phyloP scores from a whole-genome alignment of 1,284 basidiomycete species.

The Malassezia obtusa region DNA sequence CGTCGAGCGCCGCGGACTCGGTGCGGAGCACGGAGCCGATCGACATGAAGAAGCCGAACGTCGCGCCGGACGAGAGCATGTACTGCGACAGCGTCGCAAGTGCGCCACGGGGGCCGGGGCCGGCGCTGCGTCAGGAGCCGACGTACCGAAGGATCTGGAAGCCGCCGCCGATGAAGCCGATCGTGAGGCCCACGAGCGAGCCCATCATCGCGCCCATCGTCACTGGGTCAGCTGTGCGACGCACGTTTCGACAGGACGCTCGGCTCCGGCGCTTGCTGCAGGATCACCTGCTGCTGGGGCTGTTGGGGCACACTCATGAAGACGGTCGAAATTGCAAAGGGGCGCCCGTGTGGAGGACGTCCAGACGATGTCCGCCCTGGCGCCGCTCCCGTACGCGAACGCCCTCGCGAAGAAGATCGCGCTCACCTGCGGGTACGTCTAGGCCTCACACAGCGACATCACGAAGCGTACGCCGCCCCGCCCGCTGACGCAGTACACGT shows the following conservation, averaged over 20 bases:
- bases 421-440: constrained; percentile 7
- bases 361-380: not conserved
- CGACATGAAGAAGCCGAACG: constrained; percentile 45
- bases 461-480: constrained; percentile 6
- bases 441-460: constrained; percentile 11
- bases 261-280: constrained; percentile 13
- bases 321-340: not conserved
- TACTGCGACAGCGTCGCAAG: constrained; percentile 38
- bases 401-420: constrained; percentile 13
- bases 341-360: too few species aligned
- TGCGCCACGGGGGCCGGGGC: constrained; percentile 35
- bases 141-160: constrained; percentile 40
- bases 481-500: constrained; percentile 18
- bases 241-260: constrained; percentile 13
- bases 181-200: constrained; percentile 38
- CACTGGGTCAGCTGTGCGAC: constrained; percentile 19
- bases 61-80: constrained; percentile 41
- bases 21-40: constrained; percentile 43
- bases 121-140: constrained; percentile 19
- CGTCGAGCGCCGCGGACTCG: constrained; percentile 16
- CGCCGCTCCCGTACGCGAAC: constrained; percentile 2
- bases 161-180: constrained; percentile 43
- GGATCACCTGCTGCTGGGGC: constrained; percentile 13
- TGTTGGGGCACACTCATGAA: constrained; percentile 13
- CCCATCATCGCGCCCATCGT: constrained; percentile 46